Percentiles rank a stretch among this genome's conserved stretches.
Evolutionary conservation across 345 rosid species (phyloP).

Genomic region (Zanthoxylum bungeanum): DNA sequence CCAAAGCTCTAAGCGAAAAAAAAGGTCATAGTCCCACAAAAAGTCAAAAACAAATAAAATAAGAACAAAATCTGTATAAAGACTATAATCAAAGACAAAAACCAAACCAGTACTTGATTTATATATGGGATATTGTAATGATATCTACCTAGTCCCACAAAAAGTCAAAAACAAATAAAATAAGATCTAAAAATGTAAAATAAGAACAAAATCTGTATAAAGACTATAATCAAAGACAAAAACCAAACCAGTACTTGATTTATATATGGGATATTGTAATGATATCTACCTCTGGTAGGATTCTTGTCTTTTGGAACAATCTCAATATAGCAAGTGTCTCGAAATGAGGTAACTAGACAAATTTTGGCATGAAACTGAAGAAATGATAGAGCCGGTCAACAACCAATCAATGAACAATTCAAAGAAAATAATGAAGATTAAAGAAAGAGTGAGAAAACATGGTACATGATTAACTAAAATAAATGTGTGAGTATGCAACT

Average conservation of each 20-base stretch:
- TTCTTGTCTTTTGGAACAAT: conserved; percentile 67
- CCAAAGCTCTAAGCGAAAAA: conserved; percentile 60
- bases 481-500: background rate
- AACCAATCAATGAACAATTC: conserved; percentile 11
- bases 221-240: background rate
- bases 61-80: background rate
- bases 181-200: background rate
- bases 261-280: conserved; percentile 11
- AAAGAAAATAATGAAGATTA: background rate
- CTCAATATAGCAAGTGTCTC: conserved; percentile 77
- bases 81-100: background rate
- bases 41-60: background rate
- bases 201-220: background rate
- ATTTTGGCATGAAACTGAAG: conserved; percentile 83
- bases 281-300: conserved; percentile 61
- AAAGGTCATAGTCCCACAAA: background rate
- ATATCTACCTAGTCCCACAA: conserved; percentile 70
- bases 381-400: conserved; percentile 26
- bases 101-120: background rate
- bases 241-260: background rate
- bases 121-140: conserved; percentile 11
- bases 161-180: background rate
- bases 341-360: conserved; percentile 85
- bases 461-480: background rate
- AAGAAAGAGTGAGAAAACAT: background rate